These are phyloP conservation scores for Nicotiana knightiana DNA, from an alignment of 257 asterid genomes.

Conservation along the genomic window DNA sequence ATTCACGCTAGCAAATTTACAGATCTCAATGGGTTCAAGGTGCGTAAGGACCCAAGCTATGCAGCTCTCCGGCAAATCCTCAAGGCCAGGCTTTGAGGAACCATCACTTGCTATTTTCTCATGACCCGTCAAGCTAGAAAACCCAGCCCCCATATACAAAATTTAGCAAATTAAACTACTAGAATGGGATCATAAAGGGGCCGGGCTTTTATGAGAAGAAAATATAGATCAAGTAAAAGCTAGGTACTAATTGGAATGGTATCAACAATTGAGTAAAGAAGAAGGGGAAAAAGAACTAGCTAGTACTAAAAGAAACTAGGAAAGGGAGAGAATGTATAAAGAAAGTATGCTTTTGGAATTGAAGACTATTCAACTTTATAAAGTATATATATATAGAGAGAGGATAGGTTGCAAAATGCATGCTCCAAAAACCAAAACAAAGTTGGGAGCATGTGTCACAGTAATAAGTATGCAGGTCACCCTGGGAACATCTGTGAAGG, in stretches of 20 bases:
- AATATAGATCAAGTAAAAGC: not conserved
- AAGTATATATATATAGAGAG: no score
- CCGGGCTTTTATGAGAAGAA: not conserved
- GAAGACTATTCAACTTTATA: not conserved
- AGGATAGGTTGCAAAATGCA: not conserved
- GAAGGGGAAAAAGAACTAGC: not conserved
- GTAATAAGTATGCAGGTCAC: not conserved
- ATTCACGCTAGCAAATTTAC: constrained; percentile 30
- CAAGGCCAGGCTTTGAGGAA: constrained; percentile 16
- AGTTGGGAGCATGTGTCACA: not conserved
- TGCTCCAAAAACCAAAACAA: not conserved
- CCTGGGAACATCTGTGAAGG: not conserved
- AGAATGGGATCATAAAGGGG: not conserved
- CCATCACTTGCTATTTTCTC: not conserved
- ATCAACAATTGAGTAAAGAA: not conserved
- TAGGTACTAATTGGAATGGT: not conserved
- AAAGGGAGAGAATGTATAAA: not conserved
- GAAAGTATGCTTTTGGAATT: constrained; percentile 1
- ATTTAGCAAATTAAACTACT: not conserved
- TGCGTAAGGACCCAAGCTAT: constrained; percentile 39
- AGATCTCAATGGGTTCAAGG: constrained; percentile 32
- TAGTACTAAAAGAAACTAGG: no score
- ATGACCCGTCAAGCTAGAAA: constrained; percentile 16
- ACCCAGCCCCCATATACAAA: constrained; percentile 31
- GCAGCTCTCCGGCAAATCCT: constrained; percentile 51